Conservation (phyloP, 108 stramenopile genomes). For the Fragilaria crotonensis region DNA sequence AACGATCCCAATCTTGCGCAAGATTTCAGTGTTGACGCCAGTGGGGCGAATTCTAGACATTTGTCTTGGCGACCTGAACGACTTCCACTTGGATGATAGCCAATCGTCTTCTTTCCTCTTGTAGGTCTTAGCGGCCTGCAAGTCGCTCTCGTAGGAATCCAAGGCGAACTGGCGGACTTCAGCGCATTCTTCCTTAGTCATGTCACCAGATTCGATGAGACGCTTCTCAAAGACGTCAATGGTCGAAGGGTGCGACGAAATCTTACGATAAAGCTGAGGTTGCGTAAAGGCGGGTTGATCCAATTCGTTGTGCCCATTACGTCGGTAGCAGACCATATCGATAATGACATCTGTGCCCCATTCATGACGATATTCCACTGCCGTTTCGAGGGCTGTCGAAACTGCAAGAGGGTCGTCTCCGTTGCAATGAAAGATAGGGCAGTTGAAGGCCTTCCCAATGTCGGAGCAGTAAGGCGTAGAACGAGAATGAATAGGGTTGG, state of each 20-base stretch:
- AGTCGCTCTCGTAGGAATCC: conserved; percentile 82
- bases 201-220: conserved; percentile 69
- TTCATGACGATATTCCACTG: conserved; percentile 95
- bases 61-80: conserved; percentile 92
- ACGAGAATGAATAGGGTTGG: conserved; percentile 91
- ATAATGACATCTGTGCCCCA: conserved; percentile 97
- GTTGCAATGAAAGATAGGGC: conserved; percentile 99
- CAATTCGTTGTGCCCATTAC: conserved; percentile 99
- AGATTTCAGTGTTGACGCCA: conserved; percentile 81
- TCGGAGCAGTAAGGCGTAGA: conserved; percentile 96
- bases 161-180: conserved; percentile 79
- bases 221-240: conserved; percentile 81
- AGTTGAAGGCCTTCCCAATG: conserved; percentile 95
- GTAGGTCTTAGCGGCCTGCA: conserved; percentile 88
- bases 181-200: conserved; percentile 79
- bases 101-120: conserved; percentile 77
- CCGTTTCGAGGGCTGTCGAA: conserved; percentile 91
- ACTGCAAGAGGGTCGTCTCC: conserved; percentile 98
- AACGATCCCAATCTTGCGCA: conserved; percentile 72
- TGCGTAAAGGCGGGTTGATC: conserved; percentile 99
- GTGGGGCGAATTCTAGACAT: conserved; percentile 83
- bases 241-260: conserved; percentile 82
- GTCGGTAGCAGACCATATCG: conserved; percentile 98
- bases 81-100: conserved; percentile 89
- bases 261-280: conserved; percentile 90